Percentiles rank a stretch among this genome's conserved stretches.
phyloP scores from a whole-genome alignment of 257 asterid species.

The Plantago elongata region DNA sequence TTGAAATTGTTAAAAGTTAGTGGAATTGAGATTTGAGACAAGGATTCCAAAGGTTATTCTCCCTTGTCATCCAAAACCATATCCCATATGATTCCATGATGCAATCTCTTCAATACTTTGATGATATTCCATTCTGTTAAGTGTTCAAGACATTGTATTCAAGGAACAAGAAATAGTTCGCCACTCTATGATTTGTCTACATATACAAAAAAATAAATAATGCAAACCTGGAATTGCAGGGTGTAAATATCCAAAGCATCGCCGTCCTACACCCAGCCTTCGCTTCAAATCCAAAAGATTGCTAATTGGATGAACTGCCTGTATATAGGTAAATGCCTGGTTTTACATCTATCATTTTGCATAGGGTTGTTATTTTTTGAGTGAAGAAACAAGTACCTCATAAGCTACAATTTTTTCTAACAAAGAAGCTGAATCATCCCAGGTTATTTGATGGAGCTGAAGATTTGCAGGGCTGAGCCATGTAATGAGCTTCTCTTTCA shows the following conservation, averaged over 20 bases:
- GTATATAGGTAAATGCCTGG: conserved; percentile 17
- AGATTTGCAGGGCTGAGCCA: conserved; percentile 97
- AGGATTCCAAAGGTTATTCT: neutral
- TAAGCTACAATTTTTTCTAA: conserved; percentile 90
- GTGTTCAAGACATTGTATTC: neutral
- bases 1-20: conserved; percentile 3
- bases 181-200: neutral
- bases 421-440: conserved; percentile 98
- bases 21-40: neutral
- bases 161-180: neutral
- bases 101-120: neutral
- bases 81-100: neutral
- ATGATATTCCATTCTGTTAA: neutral
- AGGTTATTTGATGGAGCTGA: conserved; percentile 75
- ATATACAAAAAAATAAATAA: conserved; percentile 20
- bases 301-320: conserved; percentile 99
- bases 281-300: conserved; percentile 85
- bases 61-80: neutral
- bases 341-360: neutral
- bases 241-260: conserved; percentile 92
- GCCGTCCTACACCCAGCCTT: conserved; percentile 88
- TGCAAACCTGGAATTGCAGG: conserved; percentile 88
- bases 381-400: conserved; percentile 47
- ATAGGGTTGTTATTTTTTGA: neutral
- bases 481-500: conserved; percentile 86